Conservation (phyloP, 768 basidiomycete genomes). For the Crassisporium funariophilum region DNA sequence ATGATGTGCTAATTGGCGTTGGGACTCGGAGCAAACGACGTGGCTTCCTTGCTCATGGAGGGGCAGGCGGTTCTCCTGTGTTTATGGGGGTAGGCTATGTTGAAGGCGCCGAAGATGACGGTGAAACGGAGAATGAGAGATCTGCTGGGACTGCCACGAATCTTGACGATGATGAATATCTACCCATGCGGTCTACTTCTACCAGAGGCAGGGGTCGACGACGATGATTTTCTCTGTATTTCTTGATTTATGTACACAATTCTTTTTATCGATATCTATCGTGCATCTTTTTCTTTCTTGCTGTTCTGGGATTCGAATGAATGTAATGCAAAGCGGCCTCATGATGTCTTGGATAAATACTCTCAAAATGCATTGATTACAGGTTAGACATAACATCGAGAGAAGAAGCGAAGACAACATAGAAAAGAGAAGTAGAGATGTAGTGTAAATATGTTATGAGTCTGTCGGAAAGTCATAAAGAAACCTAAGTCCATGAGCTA, state of each 20-base stretch:
- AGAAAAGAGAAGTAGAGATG: background rate
- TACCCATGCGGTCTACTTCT: conserved; percentile 10
- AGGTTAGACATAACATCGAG: background rate
- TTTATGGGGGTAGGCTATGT: conserved; percentile 73
- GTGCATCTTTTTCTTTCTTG: conserved; percentile 3
- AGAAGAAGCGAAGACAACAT: background rate
- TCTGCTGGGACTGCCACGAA: conserved; percentile 15
- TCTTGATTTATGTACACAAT: conserved; percentile 6
- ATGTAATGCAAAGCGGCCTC: no score
- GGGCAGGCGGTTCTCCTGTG: conserved; percentile 70
- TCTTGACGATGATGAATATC: conserved; percentile 24
- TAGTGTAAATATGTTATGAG: conserved; percentile 4
- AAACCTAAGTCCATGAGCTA: conserved; percentile 15
- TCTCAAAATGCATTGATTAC: no score
- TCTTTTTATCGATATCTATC: conserved; percentile 1
- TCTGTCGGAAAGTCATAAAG: conserved; percentile 7
- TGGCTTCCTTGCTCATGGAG: conserved; percentile 76
- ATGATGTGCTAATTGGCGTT: conserved; percentile 51
- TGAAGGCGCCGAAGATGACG: conserved; percentile 47
- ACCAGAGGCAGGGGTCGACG: conserved; percentile 11
- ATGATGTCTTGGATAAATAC: no score
- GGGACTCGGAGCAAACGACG: conserved; percentile 54
- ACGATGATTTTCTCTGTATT: conserved; percentile 11
- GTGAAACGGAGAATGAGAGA: conserved; percentile 21
- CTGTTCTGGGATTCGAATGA: no score